These are phyloP conservation scores for Pichia gijzeniarum DNA, from an alignment of 805 yeast genomes.

Conservation along the genomic window DNA sequence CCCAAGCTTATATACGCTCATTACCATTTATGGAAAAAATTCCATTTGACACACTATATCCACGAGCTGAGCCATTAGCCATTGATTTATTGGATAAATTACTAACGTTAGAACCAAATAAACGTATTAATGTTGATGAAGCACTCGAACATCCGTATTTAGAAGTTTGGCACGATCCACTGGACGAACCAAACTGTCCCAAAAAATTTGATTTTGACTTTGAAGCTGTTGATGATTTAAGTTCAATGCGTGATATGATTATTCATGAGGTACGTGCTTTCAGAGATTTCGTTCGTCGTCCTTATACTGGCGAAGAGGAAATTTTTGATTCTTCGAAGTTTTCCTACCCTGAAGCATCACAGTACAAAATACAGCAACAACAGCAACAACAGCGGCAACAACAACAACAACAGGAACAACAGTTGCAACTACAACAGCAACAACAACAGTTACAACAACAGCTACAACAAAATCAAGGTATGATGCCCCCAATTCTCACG, in stretches of 20 bases:
- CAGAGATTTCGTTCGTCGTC: slow-evolving; percentile 64
- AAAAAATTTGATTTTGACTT: slow-evolving; percentile 81
- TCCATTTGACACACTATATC: slow-evolving; percentile 66
- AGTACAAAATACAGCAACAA: slow-evolving; percentile 5
- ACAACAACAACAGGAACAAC: slow-evolving; percentile 9
- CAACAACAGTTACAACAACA: slow-evolving; percentile 7
- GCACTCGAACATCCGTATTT: slow-evolving; percentile 88
- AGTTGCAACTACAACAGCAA: background rate
- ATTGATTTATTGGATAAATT: slow-evolving; percentile 71
- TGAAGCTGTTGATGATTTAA: slow-evolving; percentile 77
- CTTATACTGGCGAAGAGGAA: slow-evolving; percentile 13
- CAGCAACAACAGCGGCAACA: slow-evolving; percentile 16
- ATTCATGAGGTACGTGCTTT: slow-evolving; percentile 72
- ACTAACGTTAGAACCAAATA: slow-evolving; percentile 81
- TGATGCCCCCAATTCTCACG: slow-evolving; percentile 30
- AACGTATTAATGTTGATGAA: slow-evolving; percentile 80
- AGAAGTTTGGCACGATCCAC: slow-evolving; percentile 86
- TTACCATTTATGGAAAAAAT: slow-evolving; percentile 77
- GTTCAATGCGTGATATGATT: slow-evolving; percentile 67
- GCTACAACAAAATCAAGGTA: slow-evolving; percentile 12
- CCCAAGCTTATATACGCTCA: slow-evolving; percentile 85
- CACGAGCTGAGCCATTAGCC: slow-evolving; percentile 82
- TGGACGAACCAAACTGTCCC: slow-evolving; percentile 82
- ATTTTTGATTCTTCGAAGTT: slow-evolving; percentile 16
- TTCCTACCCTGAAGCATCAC: slow-evolving; percentile 10